These are phyloP conservation scores for Hanseniaspora singularis DNA, from an alignment of 805 yeast species.

Conservation along the genomic window DNA sequence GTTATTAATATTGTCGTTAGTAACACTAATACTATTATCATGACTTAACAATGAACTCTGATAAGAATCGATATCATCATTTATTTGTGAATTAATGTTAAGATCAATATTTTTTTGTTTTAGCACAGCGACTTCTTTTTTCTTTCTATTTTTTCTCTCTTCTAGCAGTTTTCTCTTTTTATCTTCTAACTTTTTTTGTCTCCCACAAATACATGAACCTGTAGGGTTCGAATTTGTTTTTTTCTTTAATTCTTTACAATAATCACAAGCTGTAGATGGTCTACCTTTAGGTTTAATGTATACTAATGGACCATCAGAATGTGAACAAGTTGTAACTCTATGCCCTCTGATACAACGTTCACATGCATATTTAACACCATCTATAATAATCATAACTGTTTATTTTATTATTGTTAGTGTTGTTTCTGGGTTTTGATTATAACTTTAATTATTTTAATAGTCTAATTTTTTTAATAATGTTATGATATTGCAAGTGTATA, in stretches of 20 bases:
- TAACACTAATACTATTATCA: neutral
- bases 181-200: slow-evolving; percentile 29
- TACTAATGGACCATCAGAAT: slow-evolving; percentile 77
- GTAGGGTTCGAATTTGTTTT: slow-evolving; percentile 48
- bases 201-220: slow-evolving; percentile 58
- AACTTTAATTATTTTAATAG: too few relatives aligned
- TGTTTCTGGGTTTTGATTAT: too few relatives aligned
- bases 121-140: slow-evolving; percentile 23
- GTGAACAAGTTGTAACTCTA: slow-evolving; percentile 86
- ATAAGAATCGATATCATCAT: neutral
- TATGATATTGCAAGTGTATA: too few relatives aligned
- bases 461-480: neutral
- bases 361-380: slow-evolving; percentile 92
- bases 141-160: slow-evolving; percentile 18
- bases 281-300: slow-evolving; percentile 95
- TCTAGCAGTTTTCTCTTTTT: slow-evolving; percentile 23
- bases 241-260: slow-evolving; percentile 67
- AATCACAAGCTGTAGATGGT: slow-evolving; percentile 83
- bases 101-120: neutral
- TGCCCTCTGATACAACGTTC: slow-evolving; percentile 94
- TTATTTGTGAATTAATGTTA: neutral
- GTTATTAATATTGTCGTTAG: neutral
- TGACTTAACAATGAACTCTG: neutral
- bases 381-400: slow-evolving; percentile 63
- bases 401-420: slow-evolving; percentile 8